phyloP scores from a whole-genome alignment of 768 basidiomycete species.

The Coprinopsis strossmayeri region DNA sequence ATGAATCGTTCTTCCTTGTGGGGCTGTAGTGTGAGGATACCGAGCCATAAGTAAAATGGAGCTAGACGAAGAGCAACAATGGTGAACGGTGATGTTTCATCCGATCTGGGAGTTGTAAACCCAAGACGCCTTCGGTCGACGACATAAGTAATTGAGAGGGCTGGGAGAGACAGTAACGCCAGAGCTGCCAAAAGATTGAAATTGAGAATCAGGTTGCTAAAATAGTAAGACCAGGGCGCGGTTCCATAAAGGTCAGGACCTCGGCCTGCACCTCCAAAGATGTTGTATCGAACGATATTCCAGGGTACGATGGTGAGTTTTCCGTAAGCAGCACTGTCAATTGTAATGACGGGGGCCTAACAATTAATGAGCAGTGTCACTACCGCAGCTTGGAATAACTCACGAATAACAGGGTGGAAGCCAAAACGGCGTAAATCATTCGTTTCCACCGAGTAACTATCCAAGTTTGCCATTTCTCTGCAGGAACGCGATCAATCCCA shows the following conservation, averaged over 20 bases:
- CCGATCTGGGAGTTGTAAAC: constrained; percentile 34
- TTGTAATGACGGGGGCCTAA: constrained; percentile 74
- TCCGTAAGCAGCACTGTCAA: constrained; percentile 88
- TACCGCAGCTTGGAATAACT: constrained; percentile 18
- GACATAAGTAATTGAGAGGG: constrained; percentile 63
- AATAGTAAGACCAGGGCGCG: constrained; percentile 80
- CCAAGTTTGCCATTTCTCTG: constrained; percentile 45
- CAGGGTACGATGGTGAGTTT: constrained; percentile 74
- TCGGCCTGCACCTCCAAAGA: constrained; percentile 71
- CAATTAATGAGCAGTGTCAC: background rate
- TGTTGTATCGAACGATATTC: constrained; percentile 92
- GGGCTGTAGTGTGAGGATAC: constrained; percentile 69
- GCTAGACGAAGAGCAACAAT: constrained; percentile 69
- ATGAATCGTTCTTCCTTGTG: constrained; percentile 99
- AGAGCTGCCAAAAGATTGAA: constrained; percentile 85
- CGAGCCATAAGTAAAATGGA: constrained; percentile 91
- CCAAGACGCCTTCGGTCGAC: constrained; percentile 78
- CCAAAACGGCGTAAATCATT: constrained; percentile 44
- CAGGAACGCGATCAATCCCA: constrained; percentile 57
- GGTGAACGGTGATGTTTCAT: constrained; percentile 75
- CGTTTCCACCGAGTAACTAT: constrained; percentile 53
- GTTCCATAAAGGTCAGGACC: constrained; percentile 95
- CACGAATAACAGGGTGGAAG: constrained; percentile 61
- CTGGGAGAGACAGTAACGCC: constrained; percentile 76
- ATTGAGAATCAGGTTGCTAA: constrained; percentile 86